Conservation (phyloP, 495 filamentous ascomycete genomes). For the Terfezia boudieri region DNA sequence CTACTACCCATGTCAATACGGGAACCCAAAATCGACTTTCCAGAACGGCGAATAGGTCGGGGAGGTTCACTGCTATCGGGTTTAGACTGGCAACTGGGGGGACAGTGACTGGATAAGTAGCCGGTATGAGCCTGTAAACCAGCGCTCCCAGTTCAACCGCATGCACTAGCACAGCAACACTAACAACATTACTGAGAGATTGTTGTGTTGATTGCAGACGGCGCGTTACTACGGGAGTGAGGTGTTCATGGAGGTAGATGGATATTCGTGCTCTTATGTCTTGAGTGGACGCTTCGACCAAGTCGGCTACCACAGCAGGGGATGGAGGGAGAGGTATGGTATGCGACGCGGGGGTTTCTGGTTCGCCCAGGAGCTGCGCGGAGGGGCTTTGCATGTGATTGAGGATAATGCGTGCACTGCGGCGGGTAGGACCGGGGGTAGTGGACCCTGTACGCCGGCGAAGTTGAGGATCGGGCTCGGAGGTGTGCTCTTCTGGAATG, state of each 20-base stretch:
- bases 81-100: slow-evolving; percentile 28
- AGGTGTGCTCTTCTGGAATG: too few species aligned
- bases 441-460: too few species aligned
- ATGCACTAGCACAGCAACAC: slow-evolving; percentile 39
- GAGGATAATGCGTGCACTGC: too few species aligned
- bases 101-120: slow-evolving; percentile 45
- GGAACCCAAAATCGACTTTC: slow-evolving; percentile 64
- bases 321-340: slow-evolving; percentile 50
- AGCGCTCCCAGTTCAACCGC: slow-evolving; percentile 40
- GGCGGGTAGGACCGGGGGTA: too few species aligned
- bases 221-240: too few species aligned
- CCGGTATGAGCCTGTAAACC: slow-evolving; percentile 38
- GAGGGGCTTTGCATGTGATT: too few species aligned
- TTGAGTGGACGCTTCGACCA: slow-evolving; percentile 51
- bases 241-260: too few species aligned
- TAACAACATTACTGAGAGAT: slow-evolving; percentile 35
- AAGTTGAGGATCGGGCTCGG: too few species aligned
- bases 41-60: slow-evolving; percentile 64
- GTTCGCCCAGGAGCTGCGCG: too few species aligned
- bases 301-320: slow-evolving; percentile 61
- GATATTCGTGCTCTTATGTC: slow-evolving; percentile 27
- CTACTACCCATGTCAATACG: slow-evolving; percentile 52
- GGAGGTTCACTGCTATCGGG: slow-evolving; percentile 34
- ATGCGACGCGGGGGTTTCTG: too few species aligned
- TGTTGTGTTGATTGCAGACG: background rate